Base-by-base conservation (phyloP, 1,139 yeast genomes). In the Blastobotrys illinoisensis region DNA sequence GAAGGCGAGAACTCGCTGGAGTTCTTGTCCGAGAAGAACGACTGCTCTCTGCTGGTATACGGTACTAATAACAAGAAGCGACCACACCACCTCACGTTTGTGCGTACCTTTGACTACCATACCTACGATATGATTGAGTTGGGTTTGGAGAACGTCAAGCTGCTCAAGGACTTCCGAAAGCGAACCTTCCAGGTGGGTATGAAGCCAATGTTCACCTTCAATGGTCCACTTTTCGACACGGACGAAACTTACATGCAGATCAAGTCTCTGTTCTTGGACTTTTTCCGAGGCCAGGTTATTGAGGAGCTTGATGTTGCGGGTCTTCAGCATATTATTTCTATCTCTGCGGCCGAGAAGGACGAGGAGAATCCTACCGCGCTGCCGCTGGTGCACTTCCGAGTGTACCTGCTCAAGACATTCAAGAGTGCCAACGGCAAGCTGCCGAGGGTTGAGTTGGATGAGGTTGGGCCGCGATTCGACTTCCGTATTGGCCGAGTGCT, bases 381-480 rank as follows among this genome's bases (percentile, higher is more conserved):
- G 60, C 98, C 99, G 13, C 73, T 79, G 55, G 86, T 95, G 48
- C 80, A 89, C 67, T 91, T 93, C 79, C 82, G 99, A 73, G 97
- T 90, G 23, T 93, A 93, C 72, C 83, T 86, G 67, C 75, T 95
- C 64, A 88, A 86, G 69, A 84, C 98, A 2, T 86, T 73, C 71
- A 83, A 79, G 69, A 84, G 91, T 59, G 61, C 63, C 44, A 70
- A 73, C 28, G 93, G 89, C 50, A 89, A 88, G 69, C 79, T 89
- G 54, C 99, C 99, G 54, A 80, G 99, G 69, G 91, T 93, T 32
- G 99, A 93, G 73, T 76, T 93, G 52, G 95, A 87, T 58, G 99
- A 93, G 72, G 86, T 89, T 63, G 99, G 99, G 1, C 99, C 99
- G 55, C 80, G 99, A 64, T 79, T 95, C 57, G 98, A 93, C 68